Base-by-base conservation (phyloP, 73 alveolate species). In the Symbiodinium natans region DNA sequence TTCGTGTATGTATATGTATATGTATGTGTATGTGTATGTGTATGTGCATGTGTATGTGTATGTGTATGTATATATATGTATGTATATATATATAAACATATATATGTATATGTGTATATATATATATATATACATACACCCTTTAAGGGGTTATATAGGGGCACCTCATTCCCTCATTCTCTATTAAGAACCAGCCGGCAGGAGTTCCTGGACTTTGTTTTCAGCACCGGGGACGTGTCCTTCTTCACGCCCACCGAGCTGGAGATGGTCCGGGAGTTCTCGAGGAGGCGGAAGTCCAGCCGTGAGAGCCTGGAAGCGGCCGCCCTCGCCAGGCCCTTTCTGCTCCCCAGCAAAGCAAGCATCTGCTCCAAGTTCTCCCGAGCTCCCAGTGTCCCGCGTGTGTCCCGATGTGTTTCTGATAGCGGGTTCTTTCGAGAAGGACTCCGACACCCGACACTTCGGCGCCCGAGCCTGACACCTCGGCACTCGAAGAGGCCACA, bases 161-260 rank as follows among this genome's bases (percentile, higher is more conserved):
- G n/a, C n/a, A n/a, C n/a, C n/a, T n/a, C n/a, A n/a, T n/a, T n/a
- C n/a, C 15, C 80, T 90, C 52, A 90, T 90, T 41, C 68, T 75
- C 97, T 90, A 71, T 39, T 52, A 90, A 46, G 97, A 90, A 90
- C 71, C 56, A 90, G 88, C 97, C 71, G 68, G 40, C 77, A 90
- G 80, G 97, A 90, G 27, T 90, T 90, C 29, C 75, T 90, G 43
- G 97, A 90, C 54, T 90, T 90, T 56, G 97, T 90, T 89, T 73
- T 71, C 88, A 68, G 97, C 77, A 73, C 97, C 2, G 97, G 97
- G 33, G 97, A 90, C 88, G 52, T 41, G 41, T 84, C 77, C 46
- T 90, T 90, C 97, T 85, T 90, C 77, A 90, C 89, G 15, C 89
- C 77, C 13, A 52, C 89, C 2, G 97, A 90, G 17, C 38, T 90